These are phyloP conservation scores for Cladorrhinum samala DNA, from an alignment of 495 filamentous ascomycete genomes.

Conservation along the genomic window DNA sequence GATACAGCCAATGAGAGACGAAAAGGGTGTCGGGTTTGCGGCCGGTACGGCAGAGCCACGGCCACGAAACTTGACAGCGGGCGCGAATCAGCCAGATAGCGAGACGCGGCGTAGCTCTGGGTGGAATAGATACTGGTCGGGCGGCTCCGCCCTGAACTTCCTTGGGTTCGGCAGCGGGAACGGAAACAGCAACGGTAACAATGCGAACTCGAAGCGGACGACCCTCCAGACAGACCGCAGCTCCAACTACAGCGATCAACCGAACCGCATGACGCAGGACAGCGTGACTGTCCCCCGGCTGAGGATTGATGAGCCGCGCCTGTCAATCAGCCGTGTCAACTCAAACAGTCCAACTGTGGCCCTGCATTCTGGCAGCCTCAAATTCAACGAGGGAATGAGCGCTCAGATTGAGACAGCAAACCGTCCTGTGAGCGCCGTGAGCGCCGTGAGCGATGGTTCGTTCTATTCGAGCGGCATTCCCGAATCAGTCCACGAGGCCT, in stretches of 20 bases:
- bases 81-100: slow-evolving; percentile 20
- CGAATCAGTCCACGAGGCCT: slow-evolving; percentile 45
- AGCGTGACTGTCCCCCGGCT: slow-evolving; percentile 51
- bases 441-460: slow-evolving; percentile 39
- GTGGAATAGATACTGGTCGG: slow-evolving; percentile 58
- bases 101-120: slow-evolving; percentile 48
- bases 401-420: slow-evolving; percentile 50
- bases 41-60: slow-evolving; percentile 31
- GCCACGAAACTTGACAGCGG: slow-evolving; percentile 24
- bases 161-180: slow-evolving; percentile 39
- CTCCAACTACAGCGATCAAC: slow-evolving; percentile 48
- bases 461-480: slow-evolving; percentile 53
- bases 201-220: slow-evolving; percentile 33
- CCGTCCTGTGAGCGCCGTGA: slow-evolving; percentile 48
- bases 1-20: slow-evolving; percentile 24
- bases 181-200: slow-evolving; percentile 11
- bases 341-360: slow-evolving; percentile 65
- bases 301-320: slow-evolving; percentile 39
- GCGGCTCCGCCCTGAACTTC: slow-evolving; percentile 47
- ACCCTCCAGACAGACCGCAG: slow-evolving; percentile 41
- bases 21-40: slow-evolving; percentile 38
- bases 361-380: slow-evolving; percentile 31
- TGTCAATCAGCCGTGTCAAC: slow-evolving; percentile 52
- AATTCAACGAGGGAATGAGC: slow-evolving; percentile 51
- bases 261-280: slow-evolving; percentile 45